Percentiles rank a stretch among this genome's conserved stretches.
Conservation (phyloP, 202 grass and related monocot genomes). For the Panicum hallii region DNA sequence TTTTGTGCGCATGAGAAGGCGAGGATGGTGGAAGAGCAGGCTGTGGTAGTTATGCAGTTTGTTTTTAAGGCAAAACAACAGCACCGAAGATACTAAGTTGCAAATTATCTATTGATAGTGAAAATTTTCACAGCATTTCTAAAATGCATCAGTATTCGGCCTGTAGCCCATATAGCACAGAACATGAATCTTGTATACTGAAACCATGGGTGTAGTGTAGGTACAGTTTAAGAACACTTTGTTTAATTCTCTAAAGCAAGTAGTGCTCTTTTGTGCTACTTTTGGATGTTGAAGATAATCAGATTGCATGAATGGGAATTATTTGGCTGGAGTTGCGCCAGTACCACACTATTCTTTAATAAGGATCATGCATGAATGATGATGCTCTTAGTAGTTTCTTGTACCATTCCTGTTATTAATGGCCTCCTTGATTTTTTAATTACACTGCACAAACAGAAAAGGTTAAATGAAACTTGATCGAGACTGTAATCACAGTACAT, state of each 20-base stretch:
- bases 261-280: background rate
- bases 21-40: background rate
- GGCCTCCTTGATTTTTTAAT: background rate
- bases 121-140: background rate
- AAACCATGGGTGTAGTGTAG: background rate
- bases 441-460: background rate
- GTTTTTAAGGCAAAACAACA: background rate
- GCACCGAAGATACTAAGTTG: background rate
- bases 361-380: background rate
- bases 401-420: slow-evolving; percentile 7
- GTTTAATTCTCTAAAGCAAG: background rate
- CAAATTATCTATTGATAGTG: background rate
- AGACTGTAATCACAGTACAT: background rate
- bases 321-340: background rate
- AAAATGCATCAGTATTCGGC: background rate
- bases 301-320: background rate
- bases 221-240: background rate
- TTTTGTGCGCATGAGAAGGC: background rate
- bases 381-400: background rate
- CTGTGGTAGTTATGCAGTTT: background rate
- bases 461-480: background rate
- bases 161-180: background rate
- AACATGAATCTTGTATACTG: background rate
- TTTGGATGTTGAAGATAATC: slow-evolving; percentile 10
- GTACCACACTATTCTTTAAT: background rate